Evolutionary conservation across 352 stramenopile genomes (phyloP).

Genomic region (Pythium inflatum): DNA sequence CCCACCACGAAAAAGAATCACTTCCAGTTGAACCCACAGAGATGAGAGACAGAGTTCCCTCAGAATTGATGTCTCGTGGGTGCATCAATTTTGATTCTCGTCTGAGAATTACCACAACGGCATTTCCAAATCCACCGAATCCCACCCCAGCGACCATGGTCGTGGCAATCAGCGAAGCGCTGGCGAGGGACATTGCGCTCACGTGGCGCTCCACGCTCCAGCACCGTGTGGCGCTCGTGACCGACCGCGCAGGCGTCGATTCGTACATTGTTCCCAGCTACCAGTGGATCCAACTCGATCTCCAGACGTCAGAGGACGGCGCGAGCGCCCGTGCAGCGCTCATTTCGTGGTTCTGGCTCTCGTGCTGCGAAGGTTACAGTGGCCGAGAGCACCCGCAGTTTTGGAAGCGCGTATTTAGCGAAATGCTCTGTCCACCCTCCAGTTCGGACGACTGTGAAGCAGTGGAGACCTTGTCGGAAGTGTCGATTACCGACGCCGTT

Average conservation of each 20-base stretch:
- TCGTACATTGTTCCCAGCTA: constrained; percentile 7
- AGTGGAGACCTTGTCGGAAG: not conserved
- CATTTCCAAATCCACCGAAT: not conserved
- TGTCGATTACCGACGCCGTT: not conserved
- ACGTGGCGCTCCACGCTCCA: not conserved
- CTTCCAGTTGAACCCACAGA: too few species aligned
- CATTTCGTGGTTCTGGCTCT: constrained; percentile 8
- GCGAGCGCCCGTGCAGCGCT: not conserved
- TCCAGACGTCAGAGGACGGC: not conserved
- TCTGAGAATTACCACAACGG: not conserved
- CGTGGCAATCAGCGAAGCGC: not conserved
- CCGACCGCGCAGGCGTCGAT: not conserved
- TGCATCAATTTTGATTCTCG: too few species aligned
- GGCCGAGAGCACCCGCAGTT: constrained; percentile 15
- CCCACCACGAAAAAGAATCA: too few species aligned
- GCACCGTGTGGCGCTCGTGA: constrained; percentile 5
- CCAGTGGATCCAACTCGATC: constrained; percentile 1
- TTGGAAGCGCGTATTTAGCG: constrained; percentile 15
- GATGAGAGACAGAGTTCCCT: too few species aligned
- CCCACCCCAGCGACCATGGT: not conserved
- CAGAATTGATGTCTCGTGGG: too few species aligned
- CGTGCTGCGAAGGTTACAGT: constrained; percentile 6
- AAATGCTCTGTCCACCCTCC: not conserved
- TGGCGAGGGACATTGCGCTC: constrained; percentile 1
- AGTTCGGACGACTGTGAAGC: too few species aligned